Evolutionary conservation across 169 alveolate species (phyloP).

Genomic region (Pseudocohnilembus persalinus): DNA sequence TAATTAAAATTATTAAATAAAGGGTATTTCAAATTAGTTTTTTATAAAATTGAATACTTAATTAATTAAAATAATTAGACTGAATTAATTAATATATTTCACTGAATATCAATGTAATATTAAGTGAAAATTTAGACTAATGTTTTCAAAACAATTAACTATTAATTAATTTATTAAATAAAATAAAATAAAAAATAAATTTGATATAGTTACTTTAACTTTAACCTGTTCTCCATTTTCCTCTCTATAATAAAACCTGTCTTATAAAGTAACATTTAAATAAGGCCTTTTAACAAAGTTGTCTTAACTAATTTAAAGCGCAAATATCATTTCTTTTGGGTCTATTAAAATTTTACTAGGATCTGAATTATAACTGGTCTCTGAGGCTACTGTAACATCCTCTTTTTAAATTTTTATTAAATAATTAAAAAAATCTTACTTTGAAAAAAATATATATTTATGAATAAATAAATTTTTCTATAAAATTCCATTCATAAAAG

Average conservation of each 20-base stretch:
- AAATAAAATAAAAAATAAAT: too few species aligned
- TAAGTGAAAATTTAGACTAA: too few species aligned
- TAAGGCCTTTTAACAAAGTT: neutral
- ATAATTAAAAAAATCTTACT: too few species aligned
- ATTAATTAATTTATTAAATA: too few species aligned
- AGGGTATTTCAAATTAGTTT: neutral
- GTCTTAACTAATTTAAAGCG: neutral
- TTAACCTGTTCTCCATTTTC: neutral
- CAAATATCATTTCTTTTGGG: neutral
- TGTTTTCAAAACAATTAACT: too few species aligned
- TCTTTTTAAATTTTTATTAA: neutral
- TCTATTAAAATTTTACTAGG: neutral
- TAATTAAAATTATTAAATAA: too few species aligned
- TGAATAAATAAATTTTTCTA: too few species aligned
- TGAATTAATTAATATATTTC: too few species aligned
- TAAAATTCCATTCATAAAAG: too few species aligned
- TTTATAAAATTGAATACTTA: neutral
- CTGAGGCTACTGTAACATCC: neutral
- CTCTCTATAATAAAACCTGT: neutral
- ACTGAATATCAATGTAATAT: too few species aligned
- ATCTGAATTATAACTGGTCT: neutral
- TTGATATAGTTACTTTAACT: neutral
- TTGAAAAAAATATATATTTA: too few species aligned
- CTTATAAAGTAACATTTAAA: neutral
- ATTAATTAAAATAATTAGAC: too few species aligned